Evolutionary conservation across 192 early-diverging fungal species (phyloP), one percentile per base, ranked within the genome.

Genomic region (Coemansia sp.): DNA sequence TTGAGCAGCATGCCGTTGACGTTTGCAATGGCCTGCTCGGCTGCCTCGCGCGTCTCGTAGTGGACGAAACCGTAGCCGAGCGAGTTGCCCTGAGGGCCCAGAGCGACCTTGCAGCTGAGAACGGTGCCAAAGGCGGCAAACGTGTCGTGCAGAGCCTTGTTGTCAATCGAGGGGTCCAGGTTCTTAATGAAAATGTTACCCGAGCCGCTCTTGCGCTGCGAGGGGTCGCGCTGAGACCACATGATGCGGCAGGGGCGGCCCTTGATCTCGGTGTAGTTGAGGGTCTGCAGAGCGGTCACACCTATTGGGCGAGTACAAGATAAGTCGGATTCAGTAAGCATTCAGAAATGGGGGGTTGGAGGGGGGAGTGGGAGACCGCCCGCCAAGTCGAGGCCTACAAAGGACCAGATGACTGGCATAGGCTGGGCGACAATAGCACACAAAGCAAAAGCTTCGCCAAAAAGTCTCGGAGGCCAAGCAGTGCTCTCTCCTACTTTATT

Each of bases 121-220:
- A 99, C 98, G 84, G 90, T 90, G 65, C 98, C 98, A 69, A 99
- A 99, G 61, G 97, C 95, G 46, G 93, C 88, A 85, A 99, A 99
- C 69, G 97, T 98, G 78, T 99, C 98, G 85, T 98, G 97, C 47
- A 99, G 92, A 57, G 97, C 95, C 90, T 97, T 97, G 90, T 97
- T 95, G 88, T 99, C 97, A 75, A 99, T 99, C 64, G 94, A 86
- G 55, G 89, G 85, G 86, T 98, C 96, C 62, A 99, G 87, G 91
- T 99, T 99, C 89, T 99, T 99, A 89, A 99, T 99, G 85, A 99
- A 99, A 83, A 99, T 95, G 88, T 99, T 99, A 70, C 96, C 96
- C 57, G 87, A 87, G 49, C 96, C 95, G 67, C 88, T 89, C 74
- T 92, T 91, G 85, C 97, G 95, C 74, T 94, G 85, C 60, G 94